Base-by-base conservation (phyloP, 2,329 filamentous ascomycete genomes). In the Ilyonectria destructans region DNA sequence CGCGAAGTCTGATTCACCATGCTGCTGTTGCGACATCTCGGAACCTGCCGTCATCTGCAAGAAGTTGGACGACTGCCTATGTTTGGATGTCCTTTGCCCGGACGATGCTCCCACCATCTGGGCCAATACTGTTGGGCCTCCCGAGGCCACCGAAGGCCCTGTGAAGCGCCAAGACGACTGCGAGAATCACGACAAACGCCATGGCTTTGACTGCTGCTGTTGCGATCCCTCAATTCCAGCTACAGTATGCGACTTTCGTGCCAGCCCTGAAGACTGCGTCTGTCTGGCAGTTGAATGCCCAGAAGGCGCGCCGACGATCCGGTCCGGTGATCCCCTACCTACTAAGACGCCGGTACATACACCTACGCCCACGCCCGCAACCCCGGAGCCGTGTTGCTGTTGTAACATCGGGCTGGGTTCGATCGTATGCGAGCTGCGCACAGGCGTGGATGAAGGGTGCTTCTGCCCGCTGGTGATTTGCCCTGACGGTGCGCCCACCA, bases 21-120 rank as follows among this genome's bases (percentile, higher is more conserved):
- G 79, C 75, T 81, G 80, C 75, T 81, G 80, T 75, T 81, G 80
- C 70, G 74, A 81, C 54, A 66, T 75, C 13, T 66, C 67, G 9
- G 56, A 62, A 7, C 51, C 48, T 7, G 71, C 66, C 58, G 77
- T 79, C 23, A 66, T 71, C 58, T 81, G 80, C 70, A 67, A 63
- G n/a, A 45, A 56, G 12, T 13, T 64, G 29, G 35, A 60, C 21
- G 71, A 76, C 9, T 81, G 80, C 69, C 37, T 76, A 57, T 81
- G 77, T 69, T 49, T 70, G 2, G 60, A 33, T 8, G 76, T 75
- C n/a, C 33, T 65, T 7, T 80, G 78, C 54, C 76, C 78, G 7
- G 15, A 29, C 2, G 52, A 23, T 15, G 62, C 62, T 23, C 64
- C 49, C 21, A 62, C 67, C 40, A 43, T 66, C 58, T 68, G 59